A percentile compares a stretch with the other conserved stretches of the same genome.
Conservation (phyloP, 208 protist species). For the Crithidia bombi region DNA sequence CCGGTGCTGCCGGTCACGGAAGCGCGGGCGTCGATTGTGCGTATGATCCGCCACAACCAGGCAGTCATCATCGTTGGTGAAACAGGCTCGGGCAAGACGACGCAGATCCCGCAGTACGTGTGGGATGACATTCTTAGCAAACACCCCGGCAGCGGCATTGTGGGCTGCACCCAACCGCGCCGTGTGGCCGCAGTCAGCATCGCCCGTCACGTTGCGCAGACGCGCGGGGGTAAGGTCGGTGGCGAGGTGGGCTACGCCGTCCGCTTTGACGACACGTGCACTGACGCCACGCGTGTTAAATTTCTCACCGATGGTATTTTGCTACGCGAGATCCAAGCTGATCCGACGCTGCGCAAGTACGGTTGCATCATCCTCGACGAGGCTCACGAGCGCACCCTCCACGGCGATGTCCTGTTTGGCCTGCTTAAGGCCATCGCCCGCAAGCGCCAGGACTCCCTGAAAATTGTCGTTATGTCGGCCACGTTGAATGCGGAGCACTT, state of each 20-base stretch:
- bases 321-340: slow-evolving; percentile 94
- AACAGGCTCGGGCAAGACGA: slow-evolving; percentile 94
- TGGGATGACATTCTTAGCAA: slow-evolving; percentile 85
- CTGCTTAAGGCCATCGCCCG: slow-evolving; percentile 88
- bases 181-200: slow-evolving; percentile 97
- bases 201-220: slow-evolving; percentile 92
- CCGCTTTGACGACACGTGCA: slow-evolving; percentile 94
- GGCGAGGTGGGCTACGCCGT: slow-evolving; percentile 93
- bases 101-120: slow-evolving; percentile 95
- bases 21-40: slow-evolving; percentile 75
- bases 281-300: slow-evolving; percentile 87
- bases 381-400: slow-evolving; percentile 99
- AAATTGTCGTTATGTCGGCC: slow-evolving; percentile 97
- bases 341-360: slow-evolving; percentile 94
- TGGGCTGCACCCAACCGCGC: slow-evolving; percentile 96
- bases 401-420: slow-evolving; percentile 93
- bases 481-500: slow-evolving; percentile 97
- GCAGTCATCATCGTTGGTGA: slow-evolving; percentile 94
- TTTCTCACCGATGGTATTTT: slow-evolving; percentile 98
- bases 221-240: slow-evolving; percentile 83
- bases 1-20: slow-evolving; percentile 72
- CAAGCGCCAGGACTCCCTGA: slow-evolving; percentile 68
- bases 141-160: slow-evolving; percentile 48
- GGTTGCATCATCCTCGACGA: slow-evolving; percentile 99
- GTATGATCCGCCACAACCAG: slow-evolving; percentile 79